Evolutionary conservation across 352 stramenopile genomes (phyloP).

Genomic region (Aphanomyces astaci): DNA sequence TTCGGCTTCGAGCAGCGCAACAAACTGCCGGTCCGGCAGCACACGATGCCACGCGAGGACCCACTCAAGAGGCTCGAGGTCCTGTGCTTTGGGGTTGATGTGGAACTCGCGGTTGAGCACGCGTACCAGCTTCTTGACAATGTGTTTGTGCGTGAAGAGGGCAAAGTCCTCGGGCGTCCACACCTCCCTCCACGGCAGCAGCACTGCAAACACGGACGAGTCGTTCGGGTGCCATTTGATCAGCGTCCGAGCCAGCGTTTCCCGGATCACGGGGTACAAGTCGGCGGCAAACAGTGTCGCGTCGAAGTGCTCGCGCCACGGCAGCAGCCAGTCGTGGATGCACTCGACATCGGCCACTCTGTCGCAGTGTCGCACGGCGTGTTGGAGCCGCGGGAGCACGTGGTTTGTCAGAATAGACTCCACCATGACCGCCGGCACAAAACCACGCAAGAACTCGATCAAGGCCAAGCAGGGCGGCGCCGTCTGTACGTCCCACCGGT

Average conservation of each 20-base stretch:
- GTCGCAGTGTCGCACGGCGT: constrained; percentile 58
- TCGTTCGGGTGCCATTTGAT: constrained; percentile 78
- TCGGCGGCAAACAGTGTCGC: constrained; percentile 36
- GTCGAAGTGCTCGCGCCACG: constrained; percentile 43
- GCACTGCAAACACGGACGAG: constrained; percentile 44
- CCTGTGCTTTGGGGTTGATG: constrained; percentile 63
- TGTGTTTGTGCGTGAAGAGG: constrained; percentile 76
- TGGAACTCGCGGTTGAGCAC: constrained; percentile 76
- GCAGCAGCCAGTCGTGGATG: constrained; percentile 76
- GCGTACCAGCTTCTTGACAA: constrained; percentile 63
- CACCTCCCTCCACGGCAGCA: constrained; percentile 59
- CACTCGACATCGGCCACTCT: constrained; percentile 35
- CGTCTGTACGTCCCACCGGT: constrained; percentile 1
- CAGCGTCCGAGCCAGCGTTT: constrained; percentile 51
- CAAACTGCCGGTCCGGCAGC: constrained; percentile 62
- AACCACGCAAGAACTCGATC: constrained; percentile 3
- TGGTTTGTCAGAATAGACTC: constrained; percentile 50
- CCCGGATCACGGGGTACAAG: constrained; percentile 63
- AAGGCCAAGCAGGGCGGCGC: not conserved
- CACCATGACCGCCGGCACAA: constrained; percentile 30
- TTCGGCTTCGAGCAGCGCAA: constrained; percentile 82
- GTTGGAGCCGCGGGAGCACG: constrained; percentile 60
- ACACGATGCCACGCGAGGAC: constrained; percentile 63
- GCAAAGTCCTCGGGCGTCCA: constrained; percentile 76
- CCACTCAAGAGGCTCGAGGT: constrained; percentile 56